Base-by-base conservation (phyloP, 2,329 filamentous ascomycete genomes). In the Thyridium curvatum region DNA sequence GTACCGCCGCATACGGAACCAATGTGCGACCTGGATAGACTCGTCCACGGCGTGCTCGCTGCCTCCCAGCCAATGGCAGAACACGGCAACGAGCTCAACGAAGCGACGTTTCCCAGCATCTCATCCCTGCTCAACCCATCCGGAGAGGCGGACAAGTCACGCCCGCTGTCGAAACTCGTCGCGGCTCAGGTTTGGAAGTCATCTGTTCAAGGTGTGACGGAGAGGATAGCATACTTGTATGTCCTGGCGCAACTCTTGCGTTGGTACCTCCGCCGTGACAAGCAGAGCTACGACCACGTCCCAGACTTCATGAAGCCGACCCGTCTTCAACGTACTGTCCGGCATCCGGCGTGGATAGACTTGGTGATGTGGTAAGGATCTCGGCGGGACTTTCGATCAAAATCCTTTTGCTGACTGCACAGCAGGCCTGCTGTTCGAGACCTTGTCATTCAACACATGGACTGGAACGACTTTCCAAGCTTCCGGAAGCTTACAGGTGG, bases 21-120 rank as follows among this genome's bases (percentile, higher is more conserved):
- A 2, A 38, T 29, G 10, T 40, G 35, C 4, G 39, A 39, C 18
- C 13, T 44, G 12, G 41, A 44, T 12, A 35, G 31, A 2, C 18
- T 43, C 15, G 40, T 43, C 2, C 34, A 43, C 41, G 3, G 36
- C 40, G 16, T 41, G 32, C 12, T 39, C 34, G 2, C 41, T 36
- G 3, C 41, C 12, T 39, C 37, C 3, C 41, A 38, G 2, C 41
- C 26, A 7, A 18, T 30, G 5, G 34, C 39, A 17, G 32, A 39
- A 15, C 38, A 32, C 14, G 28, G 21, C 12, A 34, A 12, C 30
- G 43, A 43, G 38, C 35, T 45, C 10, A 37, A 38, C 2, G 35
- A 44, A n/a, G 36, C 46, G 1, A 32, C 37, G 8, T 55, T 54
- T 26, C 50, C 49, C 2, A 52, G 49, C 37, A 53, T 55, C 21